These are phyloP conservation scores for Amaranthus palmeri DNA, from an alignment of 148 eudicot species.

Conservation along the genomic window DNA sequence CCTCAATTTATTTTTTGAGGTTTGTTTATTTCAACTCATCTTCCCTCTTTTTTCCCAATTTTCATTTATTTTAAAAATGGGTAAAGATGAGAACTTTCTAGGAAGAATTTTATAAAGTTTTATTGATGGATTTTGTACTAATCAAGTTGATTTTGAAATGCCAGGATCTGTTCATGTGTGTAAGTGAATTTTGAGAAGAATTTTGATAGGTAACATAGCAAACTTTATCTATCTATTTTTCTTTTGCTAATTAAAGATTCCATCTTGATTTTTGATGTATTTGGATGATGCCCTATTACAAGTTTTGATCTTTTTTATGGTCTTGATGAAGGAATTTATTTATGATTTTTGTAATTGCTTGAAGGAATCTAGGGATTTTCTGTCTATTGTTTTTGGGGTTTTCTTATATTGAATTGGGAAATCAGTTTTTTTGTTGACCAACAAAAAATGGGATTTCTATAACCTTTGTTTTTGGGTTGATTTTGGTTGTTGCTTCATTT, in stretches of 20 bases:
- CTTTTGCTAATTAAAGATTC: background rate
- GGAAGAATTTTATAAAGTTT: background rate
- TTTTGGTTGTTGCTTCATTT: background rate
- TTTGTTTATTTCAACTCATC: conserved; percentile 12
- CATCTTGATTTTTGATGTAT: background rate
- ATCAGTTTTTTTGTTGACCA: background rate
- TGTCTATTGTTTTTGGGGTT: background rate
- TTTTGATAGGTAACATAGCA: conserved; percentile 20
- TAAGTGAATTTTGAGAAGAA: conserved; percentile 7
- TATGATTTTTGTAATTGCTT: background rate
- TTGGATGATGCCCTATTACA: background rate
- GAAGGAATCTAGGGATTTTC: conserved; percentile 9
- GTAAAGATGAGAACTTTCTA: conserved; percentile 12
- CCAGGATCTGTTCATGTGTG: conserved; percentile 30
- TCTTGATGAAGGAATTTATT: background rate
- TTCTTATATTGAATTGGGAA: background rate
- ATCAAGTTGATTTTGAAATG: background rate
- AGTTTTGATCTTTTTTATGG: background rate
- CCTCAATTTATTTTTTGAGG: conserved; percentile 5
- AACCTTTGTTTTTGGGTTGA: background rate
- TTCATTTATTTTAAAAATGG: background rate
- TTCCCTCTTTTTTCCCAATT: too few species aligned
- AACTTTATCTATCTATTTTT: background rate
- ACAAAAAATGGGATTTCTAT: background rate
- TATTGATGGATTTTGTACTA: conserved; percentile 12